Conservation (phyloP, 2,329 filamentous ascomycete genomes). For the Ophiocordyceps camponoti-saundersi region DNA sequence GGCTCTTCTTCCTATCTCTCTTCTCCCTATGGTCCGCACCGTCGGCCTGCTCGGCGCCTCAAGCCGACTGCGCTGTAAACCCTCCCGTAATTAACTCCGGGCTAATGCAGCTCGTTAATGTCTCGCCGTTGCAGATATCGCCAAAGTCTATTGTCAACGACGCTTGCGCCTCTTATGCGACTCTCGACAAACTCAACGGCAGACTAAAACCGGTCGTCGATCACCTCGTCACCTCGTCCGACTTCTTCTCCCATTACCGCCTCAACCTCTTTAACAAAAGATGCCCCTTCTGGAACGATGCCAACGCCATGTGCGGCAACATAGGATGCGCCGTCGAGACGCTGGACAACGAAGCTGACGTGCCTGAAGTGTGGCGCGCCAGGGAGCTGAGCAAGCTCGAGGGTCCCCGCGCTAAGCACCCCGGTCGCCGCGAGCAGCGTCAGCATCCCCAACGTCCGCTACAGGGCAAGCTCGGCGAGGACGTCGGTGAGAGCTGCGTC, state of each 20-base stretch:
- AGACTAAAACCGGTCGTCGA: constrained; percentile 61
- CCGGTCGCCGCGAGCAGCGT: constrained; percentile 54
- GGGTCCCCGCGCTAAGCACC: constrained; percentile 81
- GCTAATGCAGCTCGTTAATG: background rate
- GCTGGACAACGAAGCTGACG: constrained; percentile 85
- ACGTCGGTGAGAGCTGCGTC: constrained; percentile 88
- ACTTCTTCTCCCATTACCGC: constrained; percentile 97
- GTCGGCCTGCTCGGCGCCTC: constrained; percentile 23
- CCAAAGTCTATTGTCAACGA: constrained; percentile 81
- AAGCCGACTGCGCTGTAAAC: constrained; percentile 38
- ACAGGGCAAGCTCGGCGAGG: constrained; percentile 65
- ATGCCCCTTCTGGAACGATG: constrained; percentile 93
- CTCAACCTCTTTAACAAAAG: constrained; percentile 86
- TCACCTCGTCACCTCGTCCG: constrained; percentile 69
- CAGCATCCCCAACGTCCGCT: constrained; percentile 59
- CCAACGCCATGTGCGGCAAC: constrained; percentile 88
- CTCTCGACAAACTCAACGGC: constrained; percentile 70
- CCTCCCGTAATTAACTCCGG: constrained; percentile 2
- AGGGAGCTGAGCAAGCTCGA: constrained; percentile 84
- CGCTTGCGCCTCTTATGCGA: constrained; percentile 84
- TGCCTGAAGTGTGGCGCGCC: constrained; percentile 79
- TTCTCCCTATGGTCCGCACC: constrained; percentile 36
- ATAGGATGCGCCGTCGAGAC: constrained; percentile 93
- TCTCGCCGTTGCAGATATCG: constrained; percentile 48
- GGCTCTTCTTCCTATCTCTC: constrained; percentile 37